A percentile compares a stretch with the other conserved stretches of the same genome.
These are phyloP conservation scores for Ustilago loliicola DNA, from an alignment of 1,284 basidiomycete species.

Conservation along the genomic window DNA sequence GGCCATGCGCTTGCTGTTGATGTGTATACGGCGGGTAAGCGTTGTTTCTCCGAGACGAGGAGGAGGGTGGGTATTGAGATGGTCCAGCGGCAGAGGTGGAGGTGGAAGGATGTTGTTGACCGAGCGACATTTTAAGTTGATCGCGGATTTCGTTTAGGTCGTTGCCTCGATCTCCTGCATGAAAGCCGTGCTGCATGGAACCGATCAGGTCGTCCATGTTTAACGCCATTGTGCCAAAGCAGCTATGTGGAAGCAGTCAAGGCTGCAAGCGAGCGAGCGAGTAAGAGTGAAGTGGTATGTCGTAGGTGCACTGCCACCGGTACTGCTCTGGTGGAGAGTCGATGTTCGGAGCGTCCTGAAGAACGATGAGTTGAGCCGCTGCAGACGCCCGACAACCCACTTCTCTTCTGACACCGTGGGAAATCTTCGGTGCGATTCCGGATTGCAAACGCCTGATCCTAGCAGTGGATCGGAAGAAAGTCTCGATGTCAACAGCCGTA, in stretches of 20 bases:
- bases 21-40: background rate
- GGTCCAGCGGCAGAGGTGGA: conserved; percentile 10
- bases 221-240: conserved; percentile 53
- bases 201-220: conserved; percentile 66
- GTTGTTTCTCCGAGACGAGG: background rate
- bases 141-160: conserved; percentile 60
- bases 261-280: background rate
- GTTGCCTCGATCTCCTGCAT: conserved; percentile 59
- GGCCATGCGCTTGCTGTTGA: background rate
- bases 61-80: background rate
- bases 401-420: too few relatives aligned
- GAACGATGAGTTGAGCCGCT: too few relatives aligned
- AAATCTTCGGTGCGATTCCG: too few relatives aligned
- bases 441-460: too few relatives aligned
- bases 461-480: too few relatives aligned
- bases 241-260: background rate
- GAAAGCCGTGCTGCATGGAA: conserved; percentile 60
- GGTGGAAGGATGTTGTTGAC: conserved; percentile 14
- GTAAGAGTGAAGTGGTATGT: too few relatives aligned
- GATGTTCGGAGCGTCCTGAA: too few relatives aligned
- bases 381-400: too few relatives aligned
- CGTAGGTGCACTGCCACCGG: too few relatives aligned
- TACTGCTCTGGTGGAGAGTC: too few relatives aligned
- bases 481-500: too few relatives aligned
- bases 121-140: conserved; percentile 49